Evolutionary conservation across 495 filamentous ascomycete species (phyloP).

Genomic region (Aspergillus ellipticus): DNA sequence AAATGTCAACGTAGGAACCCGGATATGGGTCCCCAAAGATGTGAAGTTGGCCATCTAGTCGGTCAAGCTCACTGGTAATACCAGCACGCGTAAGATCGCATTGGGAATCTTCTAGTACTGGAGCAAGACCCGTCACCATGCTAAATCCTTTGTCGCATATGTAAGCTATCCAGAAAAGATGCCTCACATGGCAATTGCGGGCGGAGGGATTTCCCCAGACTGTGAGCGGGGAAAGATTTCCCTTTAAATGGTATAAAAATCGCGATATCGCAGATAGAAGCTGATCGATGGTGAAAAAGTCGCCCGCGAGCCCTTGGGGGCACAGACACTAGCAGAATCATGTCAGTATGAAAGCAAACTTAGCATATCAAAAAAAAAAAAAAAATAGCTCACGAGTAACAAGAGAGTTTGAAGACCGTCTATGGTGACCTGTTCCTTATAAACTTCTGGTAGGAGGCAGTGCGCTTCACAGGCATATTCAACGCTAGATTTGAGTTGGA

Average conservation of each 20-base stretch:
- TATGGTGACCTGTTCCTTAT: neutral
- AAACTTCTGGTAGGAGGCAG: neutral
- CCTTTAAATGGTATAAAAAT: neutral
- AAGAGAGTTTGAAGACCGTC: neutral
- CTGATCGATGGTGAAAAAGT: neutral
- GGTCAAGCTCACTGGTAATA: constrained; percentile 9
- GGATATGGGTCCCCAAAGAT: neutral
- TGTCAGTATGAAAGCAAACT: neutral
- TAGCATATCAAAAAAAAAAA: neutral
- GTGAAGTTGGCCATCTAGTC: constrained; percentile 7
- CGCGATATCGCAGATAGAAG: neutral
- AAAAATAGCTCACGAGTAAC: neutral
- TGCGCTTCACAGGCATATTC: neutral
- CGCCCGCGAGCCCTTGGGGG: neutral
- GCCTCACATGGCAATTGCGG: neutral
- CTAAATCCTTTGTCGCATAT: constrained; percentile 31
- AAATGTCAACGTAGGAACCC: constrained; percentile 19
- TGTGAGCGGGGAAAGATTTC: neutral
- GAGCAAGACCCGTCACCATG: constrained; percentile 31
- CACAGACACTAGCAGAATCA: neutral
- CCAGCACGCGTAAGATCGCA: constrained; percentile 33
- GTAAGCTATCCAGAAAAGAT: constrained; percentile 38
- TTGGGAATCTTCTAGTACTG: constrained; percentile 28
- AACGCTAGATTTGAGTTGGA: neutral
- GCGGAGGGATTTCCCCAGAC: neutral